Conservation (phyloP, 1,284 basidiomycete species). For the Termitomyces sp. region DNA sequence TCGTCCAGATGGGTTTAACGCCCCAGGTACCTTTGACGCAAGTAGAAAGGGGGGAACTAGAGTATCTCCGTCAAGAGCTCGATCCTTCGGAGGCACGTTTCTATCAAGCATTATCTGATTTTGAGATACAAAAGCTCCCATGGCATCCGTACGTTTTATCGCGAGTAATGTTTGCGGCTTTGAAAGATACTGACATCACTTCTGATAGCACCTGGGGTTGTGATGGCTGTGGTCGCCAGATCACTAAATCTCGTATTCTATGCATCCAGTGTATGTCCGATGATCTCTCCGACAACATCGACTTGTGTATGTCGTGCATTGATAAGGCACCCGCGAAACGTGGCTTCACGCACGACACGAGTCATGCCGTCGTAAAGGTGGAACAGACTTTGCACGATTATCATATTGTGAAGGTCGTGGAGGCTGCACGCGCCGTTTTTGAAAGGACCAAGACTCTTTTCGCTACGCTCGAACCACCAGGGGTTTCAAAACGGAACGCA, state of each 20-base stretch:
- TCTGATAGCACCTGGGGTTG: conserved; percentile 26
- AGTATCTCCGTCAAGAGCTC: conserved; percentile 24
- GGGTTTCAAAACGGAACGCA: background rate
- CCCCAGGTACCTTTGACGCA: conserved; percentile 24
- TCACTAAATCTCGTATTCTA: conserved; percentile 26
- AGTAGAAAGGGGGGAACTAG: conserved; percentile 24
- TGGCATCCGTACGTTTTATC: conserved; percentile 28
- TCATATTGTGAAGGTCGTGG: conserved; percentile 22
- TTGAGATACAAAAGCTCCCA: conserved; percentile 29
- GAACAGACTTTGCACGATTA: conserved; percentile 28
- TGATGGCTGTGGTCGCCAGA: conserved; percentile 28
- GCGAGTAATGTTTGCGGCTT: background rate
- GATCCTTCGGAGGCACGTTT: conserved; percentile 30
- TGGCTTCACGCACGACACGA: conserved; percentile 26
- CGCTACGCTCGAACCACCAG: conserved; percentile 19
- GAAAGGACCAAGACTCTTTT: conserved; percentile 24
- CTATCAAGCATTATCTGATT: conserved; percentile 27
- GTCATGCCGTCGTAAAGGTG: conserved; percentile 27
- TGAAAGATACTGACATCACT: background rate
- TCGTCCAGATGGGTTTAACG: conserved; percentile 25
- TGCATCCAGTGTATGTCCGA: conserved; percentile 29
- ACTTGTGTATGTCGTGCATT: conserved; percentile 27
- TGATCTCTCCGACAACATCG: conserved; percentile 29
- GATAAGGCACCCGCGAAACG: conserved; percentile 24
- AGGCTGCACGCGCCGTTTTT: conserved; percentile 19